These are phyloP conservation scores for Fusarium ramigenum DNA, from an alignment of 2,329 filamentous ascomycete species.

Conservation along the genomic window DNA sequence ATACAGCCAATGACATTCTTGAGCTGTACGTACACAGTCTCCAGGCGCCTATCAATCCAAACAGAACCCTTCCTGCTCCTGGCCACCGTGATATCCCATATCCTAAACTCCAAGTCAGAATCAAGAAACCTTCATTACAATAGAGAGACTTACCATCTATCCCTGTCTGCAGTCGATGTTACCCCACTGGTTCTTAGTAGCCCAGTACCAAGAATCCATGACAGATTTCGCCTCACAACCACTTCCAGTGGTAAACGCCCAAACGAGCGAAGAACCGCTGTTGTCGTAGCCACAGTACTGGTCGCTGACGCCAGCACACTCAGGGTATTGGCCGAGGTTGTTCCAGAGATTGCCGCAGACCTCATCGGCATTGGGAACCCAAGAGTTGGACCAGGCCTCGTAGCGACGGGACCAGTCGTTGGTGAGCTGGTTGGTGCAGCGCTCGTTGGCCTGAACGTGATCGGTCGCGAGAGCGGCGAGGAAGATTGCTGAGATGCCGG, in stretches of 20 bases:
- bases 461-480: not conserved
- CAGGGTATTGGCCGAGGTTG: not conserved
- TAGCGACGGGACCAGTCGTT: not conserved
- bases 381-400: not conserved
- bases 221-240: not conserved
- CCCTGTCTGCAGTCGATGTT: not conserved
- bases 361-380: rapidly evolving
- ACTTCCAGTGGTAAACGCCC: not conserved
- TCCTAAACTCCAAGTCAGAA: not conserved
- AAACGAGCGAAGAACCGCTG: not conserved
- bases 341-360: not conserved
- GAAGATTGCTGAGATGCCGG: not conserved
- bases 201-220: not conserved
- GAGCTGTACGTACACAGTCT: not conserved
- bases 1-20: not conserved
- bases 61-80: not conserved
- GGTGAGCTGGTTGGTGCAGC: not conserved
- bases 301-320: not conserved
- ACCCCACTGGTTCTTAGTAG: not conserved
- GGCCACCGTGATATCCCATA: too few species aligned
- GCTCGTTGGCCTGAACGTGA: not conserved
- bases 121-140: rapidly evolving
- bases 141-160: rapidly evolving
- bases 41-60: not conserved
- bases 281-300: not conserved